These are phyloP conservation scores for Claviceps cyperi DNA, from an alignment of 2,329 filamentous ascomycete genomes.

Conservation along the genomic window DNA sequence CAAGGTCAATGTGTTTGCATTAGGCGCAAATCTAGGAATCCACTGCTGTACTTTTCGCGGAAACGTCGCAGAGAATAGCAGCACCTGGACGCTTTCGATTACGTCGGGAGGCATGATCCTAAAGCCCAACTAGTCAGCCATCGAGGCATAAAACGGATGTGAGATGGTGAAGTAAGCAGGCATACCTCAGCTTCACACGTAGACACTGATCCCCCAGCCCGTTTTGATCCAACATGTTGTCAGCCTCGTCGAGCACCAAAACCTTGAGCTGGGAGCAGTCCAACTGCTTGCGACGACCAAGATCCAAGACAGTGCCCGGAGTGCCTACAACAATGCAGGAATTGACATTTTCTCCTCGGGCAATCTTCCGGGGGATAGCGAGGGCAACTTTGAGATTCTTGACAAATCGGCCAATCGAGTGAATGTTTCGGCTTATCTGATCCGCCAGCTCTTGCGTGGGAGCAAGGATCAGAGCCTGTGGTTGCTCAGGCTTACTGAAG, in stretches of 20 bases:
- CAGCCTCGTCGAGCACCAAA: conserved; percentile 88
- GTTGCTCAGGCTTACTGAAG: conserved; percentile 47
- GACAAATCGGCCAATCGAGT: conserved; percentile 73
- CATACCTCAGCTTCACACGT: conserved; percentile 60
- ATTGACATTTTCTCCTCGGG: conserved; percentile 53
- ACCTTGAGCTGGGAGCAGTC: conserved; percentile 59
- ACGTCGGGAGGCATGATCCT: conserved; percentile 48
- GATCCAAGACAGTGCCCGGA: conserved; percentile 81
- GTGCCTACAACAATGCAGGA: conserved; percentile 82
- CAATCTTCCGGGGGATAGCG: conserved; percentile 66
- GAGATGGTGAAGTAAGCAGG: no score
- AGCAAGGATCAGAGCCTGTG: conserved; percentile 79
- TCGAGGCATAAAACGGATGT: neutral
- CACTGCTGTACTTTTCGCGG: conserved; percentile 76
- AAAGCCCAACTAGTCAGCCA: conserved; percentile 16
- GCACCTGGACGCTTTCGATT: conserved; percentile 51
- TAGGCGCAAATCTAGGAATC: conserved; percentile 70
- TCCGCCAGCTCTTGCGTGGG: conserved; percentile 89
- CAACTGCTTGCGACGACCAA: conserved; percentile 64
- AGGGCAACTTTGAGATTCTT: conserved; percentile 61
- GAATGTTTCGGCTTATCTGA: conserved; percentile 79
- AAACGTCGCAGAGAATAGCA: conserved; percentile 92
- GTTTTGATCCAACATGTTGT: conserved; percentile 97
- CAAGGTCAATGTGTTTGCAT: conserved; percentile 74
- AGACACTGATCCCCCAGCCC: conserved; percentile 91